Percentiles rank a stretch among this genome's conserved stretches.
phyloP scores from a whole-genome alignment of 2,329 filamentous ascomycete genomes.

The Rhinocladiella mackenziei region DNA sequence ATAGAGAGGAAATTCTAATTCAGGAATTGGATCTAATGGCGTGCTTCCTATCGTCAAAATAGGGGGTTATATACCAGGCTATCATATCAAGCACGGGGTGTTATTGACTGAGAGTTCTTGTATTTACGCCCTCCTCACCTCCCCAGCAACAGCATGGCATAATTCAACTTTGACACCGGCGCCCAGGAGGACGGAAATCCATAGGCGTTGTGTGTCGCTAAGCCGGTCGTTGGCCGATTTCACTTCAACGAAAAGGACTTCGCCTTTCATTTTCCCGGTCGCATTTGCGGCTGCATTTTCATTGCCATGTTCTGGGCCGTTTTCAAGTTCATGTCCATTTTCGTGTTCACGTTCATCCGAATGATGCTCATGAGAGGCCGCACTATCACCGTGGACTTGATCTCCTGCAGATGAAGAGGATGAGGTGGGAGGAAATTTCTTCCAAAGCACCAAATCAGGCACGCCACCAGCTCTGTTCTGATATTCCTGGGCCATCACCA shows the following conservation, averaged over 20 bases:
- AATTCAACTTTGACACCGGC: constrained; percentile 84
- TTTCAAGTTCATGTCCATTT: background rate
- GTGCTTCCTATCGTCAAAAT: too few relatives aligned
- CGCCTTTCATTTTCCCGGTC: constrained; percentile 35
- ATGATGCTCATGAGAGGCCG: constrained; percentile 32
- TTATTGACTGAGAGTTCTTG: too few relatives aligned
- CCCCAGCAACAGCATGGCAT: constrained; percentile 60
- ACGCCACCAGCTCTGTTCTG: constrained; percentile 78
- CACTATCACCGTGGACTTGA: constrained; percentile 17
- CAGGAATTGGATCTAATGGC: too few relatives aligned
- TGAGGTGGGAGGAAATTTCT: too few relatives aligned
- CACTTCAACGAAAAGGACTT: constrained; percentile 74
- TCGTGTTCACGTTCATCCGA: constrained; percentile 5
- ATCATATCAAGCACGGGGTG: too few relatives aligned
- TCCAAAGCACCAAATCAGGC: constrained; percentile 90
- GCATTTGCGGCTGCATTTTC: too few relatives aligned
- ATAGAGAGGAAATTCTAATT: too few relatives aligned
- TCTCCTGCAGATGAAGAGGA: too few relatives aligned
- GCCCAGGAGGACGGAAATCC: constrained; percentile 88
- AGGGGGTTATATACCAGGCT: too few relatives aligned
- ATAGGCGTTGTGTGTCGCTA: constrained; percentile 92
- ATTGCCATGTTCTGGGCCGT: constrained; percentile 22
- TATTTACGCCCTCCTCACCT: constrained; percentile 4
- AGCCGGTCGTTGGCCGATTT: constrained; percentile 86
- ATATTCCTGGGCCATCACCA: constrained; percentile 95